phyloP scores from a whole-genome alignment of 805 yeast genomes.

The Kodamaea leandrae region DNA sequence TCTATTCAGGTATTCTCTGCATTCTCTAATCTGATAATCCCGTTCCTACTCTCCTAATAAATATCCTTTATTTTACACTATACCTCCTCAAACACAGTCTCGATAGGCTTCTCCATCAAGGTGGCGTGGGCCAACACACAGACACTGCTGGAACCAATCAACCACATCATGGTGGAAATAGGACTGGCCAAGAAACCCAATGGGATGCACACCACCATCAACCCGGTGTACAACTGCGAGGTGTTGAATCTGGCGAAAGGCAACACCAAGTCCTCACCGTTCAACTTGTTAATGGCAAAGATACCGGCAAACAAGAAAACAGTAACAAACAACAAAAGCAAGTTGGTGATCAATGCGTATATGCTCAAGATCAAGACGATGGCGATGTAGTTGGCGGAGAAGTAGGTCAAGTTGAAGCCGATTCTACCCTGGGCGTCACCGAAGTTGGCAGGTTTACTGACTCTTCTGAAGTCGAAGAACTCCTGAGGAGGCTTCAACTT shows the following conservation, averaged over 20 bases:
- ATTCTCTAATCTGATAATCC: too few species aligned
- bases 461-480: conserved; percentile 84
- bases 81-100: conserved; percentile 81
- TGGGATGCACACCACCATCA: conserved; percentile 74
- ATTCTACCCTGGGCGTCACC: conserved; percentile 89
- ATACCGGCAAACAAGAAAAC: conserved; percentile 69
- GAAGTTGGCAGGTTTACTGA: conserved; percentile 87
- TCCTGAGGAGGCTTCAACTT: conserved; percentile 87
- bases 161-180: conserved; percentile 85
- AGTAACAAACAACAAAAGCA: conserved; percentile 79
- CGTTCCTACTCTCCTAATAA: too few species aligned
- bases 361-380: conserved; percentile 70
- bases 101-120: conserved; percentile 91
- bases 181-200: conserved; percentile 88
- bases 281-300: conserved; percentile 71
- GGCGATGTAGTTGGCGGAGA: conserved; percentile 78
- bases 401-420: conserved; percentile 80
- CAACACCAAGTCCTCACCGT: conserved; percentile 78
- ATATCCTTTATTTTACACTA: too few species aligned
- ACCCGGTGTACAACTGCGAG: conserved; percentile 79
- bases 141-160: conserved; percentile 79
- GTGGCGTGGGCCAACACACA: conserved; percentile 84
- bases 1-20: too few species aligned
- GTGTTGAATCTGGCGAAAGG: conserved; percentile 71
- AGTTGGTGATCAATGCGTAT: conserved; percentile 85